phyloP scores from a whole-genome alignment of 2,329 filamentous ascomycete species.

The Cladosporium halotolerans region DNA sequence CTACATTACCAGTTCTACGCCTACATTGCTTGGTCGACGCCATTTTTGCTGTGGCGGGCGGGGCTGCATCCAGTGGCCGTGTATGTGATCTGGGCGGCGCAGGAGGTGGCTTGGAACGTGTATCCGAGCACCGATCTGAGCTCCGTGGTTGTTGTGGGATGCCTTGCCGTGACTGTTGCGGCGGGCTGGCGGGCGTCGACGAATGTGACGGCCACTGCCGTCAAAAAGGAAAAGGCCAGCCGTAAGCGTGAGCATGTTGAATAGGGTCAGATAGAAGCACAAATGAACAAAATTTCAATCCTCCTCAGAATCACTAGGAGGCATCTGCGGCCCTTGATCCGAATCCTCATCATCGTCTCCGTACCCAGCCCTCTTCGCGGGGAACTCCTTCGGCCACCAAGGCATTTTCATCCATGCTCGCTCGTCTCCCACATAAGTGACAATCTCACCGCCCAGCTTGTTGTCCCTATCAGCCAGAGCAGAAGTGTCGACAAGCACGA shows the following conservation, averaged over 20 bases:
- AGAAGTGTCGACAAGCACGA: constrained; percentile 71
- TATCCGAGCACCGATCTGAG: constrained; percentile 71
- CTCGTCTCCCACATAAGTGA: constrained; percentile 88
- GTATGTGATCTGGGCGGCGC: constrained; percentile 64
- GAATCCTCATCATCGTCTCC: constrained; percentile 64
- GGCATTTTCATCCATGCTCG: constrained; percentile 81
- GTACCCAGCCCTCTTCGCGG: constrained; percentile 39
- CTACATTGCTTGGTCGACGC: constrained; percentile 83
- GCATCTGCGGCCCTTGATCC: constrained; percentile 43
- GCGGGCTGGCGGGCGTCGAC: constrained; percentile 45
- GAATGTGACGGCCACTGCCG: not conserved
- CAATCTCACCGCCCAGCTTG: constrained; percentile 79
- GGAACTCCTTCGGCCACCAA: constrained; percentile 60
- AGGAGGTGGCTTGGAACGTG: constrained; percentile 92
- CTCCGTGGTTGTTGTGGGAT: constrained; percentile 62
- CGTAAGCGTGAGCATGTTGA: not conserved
- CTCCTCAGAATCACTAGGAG: constrained; percentile 28
- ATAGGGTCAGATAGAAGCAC: not conserved
- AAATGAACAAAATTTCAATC: constrained; percentile 5
- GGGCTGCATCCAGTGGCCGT: constrained; percentile 62
- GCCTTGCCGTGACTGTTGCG: constrained; percentile 60
- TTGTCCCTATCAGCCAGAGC: constrained; percentile 62
- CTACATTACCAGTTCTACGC: constrained; percentile 95
- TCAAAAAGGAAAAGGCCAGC: not conserved
- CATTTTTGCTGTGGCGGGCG: constrained; percentile 77